Evolutionary conservation across 176 grass and related monocot species (phyloP).

Genomic region (Pontederia crassipes): DNA sequence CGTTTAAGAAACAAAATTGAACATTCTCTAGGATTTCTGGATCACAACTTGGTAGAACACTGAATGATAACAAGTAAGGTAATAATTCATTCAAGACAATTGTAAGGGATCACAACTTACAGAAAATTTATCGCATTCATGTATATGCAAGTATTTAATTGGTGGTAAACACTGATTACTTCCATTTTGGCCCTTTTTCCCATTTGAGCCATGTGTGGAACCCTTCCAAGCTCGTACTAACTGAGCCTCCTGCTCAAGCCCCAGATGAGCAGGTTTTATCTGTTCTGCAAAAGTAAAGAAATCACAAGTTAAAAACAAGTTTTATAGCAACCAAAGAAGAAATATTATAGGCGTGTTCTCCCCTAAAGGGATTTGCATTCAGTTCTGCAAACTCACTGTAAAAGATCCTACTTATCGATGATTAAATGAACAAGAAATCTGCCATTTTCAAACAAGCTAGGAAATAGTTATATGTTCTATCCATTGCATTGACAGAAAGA

Average conservation of each 20-base stretch:
- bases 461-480: no score
- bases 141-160: slow-evolving; percentile 91
- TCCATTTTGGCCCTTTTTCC: slow-evolving; percentile 64
- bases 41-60: no score
- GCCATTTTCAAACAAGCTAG: no score
- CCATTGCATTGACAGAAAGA: no score
- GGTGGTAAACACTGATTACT: slow-evolving; percentile 36
- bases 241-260: slow-evolving; percentile 82
- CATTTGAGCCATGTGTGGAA: slow-evolving; percentile 41
- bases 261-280: slow-evolving; percentile 78
- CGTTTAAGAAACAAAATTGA: no score
- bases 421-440: no score
- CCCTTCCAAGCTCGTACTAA: slow-evolving; percentile 57
- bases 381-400: no score
- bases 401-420: no score
- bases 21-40: no score
- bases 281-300: slow-evolving; percentile 43
- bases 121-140: slow-evolving; percentile 85
- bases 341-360: not conserved
- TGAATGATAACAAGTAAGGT: not conserved
- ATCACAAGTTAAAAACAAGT: slow-evolving; percentile 3
- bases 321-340: slow-evolving; percentile 12
- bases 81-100: not conserved
- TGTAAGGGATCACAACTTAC: slow-evolving; percentile 33
- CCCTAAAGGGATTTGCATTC: no score